Evolutionary conservation across 345 rosid species (phyloP), one percentile per base, ranked within the genome.

Genomic region (Pugionium cornutum): DNA sequence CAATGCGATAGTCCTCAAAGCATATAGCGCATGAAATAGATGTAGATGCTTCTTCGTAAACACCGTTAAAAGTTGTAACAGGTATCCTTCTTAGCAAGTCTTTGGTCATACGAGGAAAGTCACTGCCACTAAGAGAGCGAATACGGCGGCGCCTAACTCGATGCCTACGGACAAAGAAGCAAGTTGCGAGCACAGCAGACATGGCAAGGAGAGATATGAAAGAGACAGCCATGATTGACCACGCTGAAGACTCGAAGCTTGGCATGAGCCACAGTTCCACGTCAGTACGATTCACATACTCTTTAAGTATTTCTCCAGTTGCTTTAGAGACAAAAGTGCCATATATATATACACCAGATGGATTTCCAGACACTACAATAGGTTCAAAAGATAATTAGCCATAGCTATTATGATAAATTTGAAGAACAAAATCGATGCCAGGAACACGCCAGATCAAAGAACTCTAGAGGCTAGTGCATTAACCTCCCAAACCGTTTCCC

Each of bases 141-240:
- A 91, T 75, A 3, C 63, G 79, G 59, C 83, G 81, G 39, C 85
- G 84, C 73, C 96, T 82, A 60, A 91, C 77, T 9, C 84, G 87
- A 76, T 85, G 92, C 77, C 97, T 86, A 57, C 96, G 96, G 34
- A 91, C 89, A 43, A 91, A 91, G 86, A 94, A 94, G 75, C 96
- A 90, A 54, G 96, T 94, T 26, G 97, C 99, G 7, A 94, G 84
- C 37, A 88, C 88, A 10, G 97, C 99, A 58, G 99, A 88, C 87
- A 94, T 88, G 25, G 97, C 95, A 9, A 94, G 97, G 29, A 94
- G 80, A 59, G 91, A 88, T 67, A 94, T 85, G 68, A 91, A 94
- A 49, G 97, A 86, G 68, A 91, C 81, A 30, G 96, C 96, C 95
- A 94, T 90, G 61, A 94, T 86, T 18, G 97, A 88, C 99, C 99